phyloP scores from a whole-genome alignment of 2,329 filamentous ascomycete species.

The Claviceps citrina region DNA sequence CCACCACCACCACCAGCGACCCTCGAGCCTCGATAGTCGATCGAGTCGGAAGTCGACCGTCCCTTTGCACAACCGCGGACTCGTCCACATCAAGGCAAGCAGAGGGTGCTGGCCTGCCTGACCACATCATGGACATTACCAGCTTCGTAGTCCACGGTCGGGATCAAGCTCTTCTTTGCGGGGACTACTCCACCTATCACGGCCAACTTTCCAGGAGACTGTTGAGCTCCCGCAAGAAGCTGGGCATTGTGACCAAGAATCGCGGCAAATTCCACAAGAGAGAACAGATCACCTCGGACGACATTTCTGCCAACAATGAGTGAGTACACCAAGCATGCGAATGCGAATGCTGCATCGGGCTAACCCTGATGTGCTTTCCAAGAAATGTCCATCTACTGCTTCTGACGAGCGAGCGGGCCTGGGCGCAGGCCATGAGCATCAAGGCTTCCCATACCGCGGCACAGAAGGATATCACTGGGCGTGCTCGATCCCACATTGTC shows the following conservation, averaged over 20 bases:
- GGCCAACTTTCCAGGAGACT: constrained; percentile 65
- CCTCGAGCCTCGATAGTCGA: not conserved
- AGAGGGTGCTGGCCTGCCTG: not conserved
- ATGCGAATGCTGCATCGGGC: not conserved
- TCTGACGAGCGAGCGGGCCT: constrained; percentile 76
- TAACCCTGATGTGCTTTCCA: not conserved
- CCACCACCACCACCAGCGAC: not conserved
- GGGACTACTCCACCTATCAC: constrained; percentile 79
- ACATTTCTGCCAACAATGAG: constrained; percentile 36
- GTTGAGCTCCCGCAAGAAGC: constrained; percentile 68
- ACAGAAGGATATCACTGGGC: constrained; percentile 62
- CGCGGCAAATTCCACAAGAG: constrained; percentile 72
- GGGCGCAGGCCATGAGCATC: constrained; percentile 92
- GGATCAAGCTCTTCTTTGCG: constrained; percentile 71
- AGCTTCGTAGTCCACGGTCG: constrained; percentile 64
- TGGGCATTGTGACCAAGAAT: constrained; percentile 70
- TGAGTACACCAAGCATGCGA: constrained; percentile 3
- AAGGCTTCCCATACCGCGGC: constrained; percentile 70
- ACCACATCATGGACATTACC: constrained; percentile 67
- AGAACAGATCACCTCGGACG: constrained; percentile 52
- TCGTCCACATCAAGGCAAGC: not conserved
- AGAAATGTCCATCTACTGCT: constrained; percentile 70
- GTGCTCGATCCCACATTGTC: constrained; percentile 73
- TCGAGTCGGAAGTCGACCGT: too few relatives aligned
- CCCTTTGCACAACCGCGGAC: not conserved